Conservation (phyloP, 345 rosid genomes). For the Eucalyptus paniculata region DNA sequence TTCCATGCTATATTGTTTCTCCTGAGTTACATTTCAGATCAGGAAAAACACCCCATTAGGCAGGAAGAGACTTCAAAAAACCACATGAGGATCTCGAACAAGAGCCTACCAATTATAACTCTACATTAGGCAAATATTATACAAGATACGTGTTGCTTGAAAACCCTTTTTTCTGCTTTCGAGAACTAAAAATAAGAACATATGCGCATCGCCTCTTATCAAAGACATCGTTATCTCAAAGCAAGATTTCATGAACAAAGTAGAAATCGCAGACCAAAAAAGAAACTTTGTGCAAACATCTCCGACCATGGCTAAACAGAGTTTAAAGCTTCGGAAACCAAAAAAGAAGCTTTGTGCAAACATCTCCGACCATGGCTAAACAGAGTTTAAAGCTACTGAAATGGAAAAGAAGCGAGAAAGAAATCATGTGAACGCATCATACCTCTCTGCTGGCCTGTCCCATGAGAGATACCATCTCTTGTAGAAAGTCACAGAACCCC, state of each 20-base stretch:
- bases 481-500: conserved; percentile 42
- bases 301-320: background rate
- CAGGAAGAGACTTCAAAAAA: background rate
- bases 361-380: background rate
- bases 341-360: background rate
- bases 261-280: background rate
- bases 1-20: conserved; percentile 24
- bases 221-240: background rate
- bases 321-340: background rate
- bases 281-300: background rate
- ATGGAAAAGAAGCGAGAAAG: background rate
- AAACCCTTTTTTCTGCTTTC: background rate
- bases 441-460: conserved; percentile 30
- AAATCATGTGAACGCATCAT: background rate
- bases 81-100: background rate
- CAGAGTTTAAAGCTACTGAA: background rate
- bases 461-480: conserved; percentile 37
- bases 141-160: background rate
- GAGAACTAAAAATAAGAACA: background rate
- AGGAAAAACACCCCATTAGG: background rate
- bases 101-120: background rate
- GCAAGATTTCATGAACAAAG: background rate
- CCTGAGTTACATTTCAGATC: background rate
- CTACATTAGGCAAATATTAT: background rate
- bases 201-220: background rate